Percentiles rank a stretch among this genome's conserved stretches.
These are phyloP conservation scores for Apiotrichum porosum DNA, from an alignment of 1,284 basidiomycete species.

Conservation along the genomic window DNA sequence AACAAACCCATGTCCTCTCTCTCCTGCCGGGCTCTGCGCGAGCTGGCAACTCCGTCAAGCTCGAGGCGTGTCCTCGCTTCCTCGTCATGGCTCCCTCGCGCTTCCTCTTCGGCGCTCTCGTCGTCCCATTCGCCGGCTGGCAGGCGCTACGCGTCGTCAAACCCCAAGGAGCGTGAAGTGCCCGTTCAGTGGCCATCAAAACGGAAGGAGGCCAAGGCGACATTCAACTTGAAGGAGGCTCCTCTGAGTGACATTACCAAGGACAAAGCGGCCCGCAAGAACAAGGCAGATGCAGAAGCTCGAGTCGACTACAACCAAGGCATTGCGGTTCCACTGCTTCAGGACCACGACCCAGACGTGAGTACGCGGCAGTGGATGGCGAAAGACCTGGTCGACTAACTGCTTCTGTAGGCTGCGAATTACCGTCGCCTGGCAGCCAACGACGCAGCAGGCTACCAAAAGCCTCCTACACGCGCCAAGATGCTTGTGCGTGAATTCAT, in stretches of 20 bases:
- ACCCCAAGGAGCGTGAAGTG: too few relatives aligned
- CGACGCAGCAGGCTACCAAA: conserved; percentile 58
- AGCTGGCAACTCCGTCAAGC: neutral
- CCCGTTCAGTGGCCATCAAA: too few relatives aligned
- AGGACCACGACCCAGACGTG: conserved; percentile 25
- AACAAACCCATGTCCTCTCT: neutral
- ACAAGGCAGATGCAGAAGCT: conserved; percentile 1
- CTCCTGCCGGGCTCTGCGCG: conserved; percentile 4
- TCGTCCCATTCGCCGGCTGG: too few relatives aligned
- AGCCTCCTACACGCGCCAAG: conserved; percentile 74
- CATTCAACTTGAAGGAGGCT: too few relatives aligned
- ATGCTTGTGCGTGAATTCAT: conserved; percentile 97
- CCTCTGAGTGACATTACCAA: neutral
- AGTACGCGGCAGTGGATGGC: too few relatives aligned
- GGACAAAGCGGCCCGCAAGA: neutral
- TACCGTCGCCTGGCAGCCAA: conserved; percentile 70
- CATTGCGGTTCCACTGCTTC: too few relatives aligned
- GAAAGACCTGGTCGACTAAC: too few relatives aligned
- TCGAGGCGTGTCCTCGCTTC: neutral
- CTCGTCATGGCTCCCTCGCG: neutral
- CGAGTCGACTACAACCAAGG: conserved; percentile 43
- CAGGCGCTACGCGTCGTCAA: too few relatives aligned
- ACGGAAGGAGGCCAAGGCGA: too few relatives aligned
- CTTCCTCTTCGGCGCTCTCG: too few relatives aligned
- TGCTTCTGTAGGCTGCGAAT: conserved; percentile 1